phyloP scores from a whole-genome alignment of 257 asterid species.

The Capsicum pubescens region DNA sequence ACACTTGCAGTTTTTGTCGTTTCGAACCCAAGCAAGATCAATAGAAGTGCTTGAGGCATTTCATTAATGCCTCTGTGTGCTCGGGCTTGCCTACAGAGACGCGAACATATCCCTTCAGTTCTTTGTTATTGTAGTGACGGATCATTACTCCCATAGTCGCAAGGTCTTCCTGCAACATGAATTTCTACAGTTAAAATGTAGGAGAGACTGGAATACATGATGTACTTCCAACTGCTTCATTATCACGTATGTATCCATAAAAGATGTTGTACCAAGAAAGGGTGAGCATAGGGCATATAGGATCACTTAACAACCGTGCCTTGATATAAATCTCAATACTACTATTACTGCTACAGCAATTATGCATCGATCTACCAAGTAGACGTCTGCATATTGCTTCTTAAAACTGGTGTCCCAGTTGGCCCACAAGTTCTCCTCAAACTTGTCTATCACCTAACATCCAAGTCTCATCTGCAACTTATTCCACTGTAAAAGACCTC shows the following conservation, averaged over 20 bases:
- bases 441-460: neutral
- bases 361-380: neutral
- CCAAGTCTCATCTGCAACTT: neutral
- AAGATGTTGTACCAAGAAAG: slow-evolving; percentile 3
- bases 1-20: neutral
- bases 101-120: slow-evolving; percentile 82
- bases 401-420: neutral
- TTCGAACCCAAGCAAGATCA: slow-evolving; percentile 25
- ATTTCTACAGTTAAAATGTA: neutral
- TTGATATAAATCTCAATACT: neutral
- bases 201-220: slow-evolving; percentile 13
- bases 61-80: slow-evolving; percentile 82
- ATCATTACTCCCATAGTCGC: slow-evolving; percentile 90
- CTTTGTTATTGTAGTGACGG: slow-evolving; percentile 91
- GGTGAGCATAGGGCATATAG: neutral
- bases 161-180: slow-evolving; percentile 74
- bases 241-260: neutral
- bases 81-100: slow-evolving; percentile 95
- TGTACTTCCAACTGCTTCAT: neutral
- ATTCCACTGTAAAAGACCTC: slow-evolving; percentile 10
- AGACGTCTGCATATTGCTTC: neutral
- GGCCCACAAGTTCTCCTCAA: neutral
- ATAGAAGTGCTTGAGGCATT: slow-evolving; percentile 56
- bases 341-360: neutral
- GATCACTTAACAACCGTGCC: neutral